Evolutionary conservation across 805 yeast species (phyloP).

Genomic region (Kodamaea restingae): DNA sequence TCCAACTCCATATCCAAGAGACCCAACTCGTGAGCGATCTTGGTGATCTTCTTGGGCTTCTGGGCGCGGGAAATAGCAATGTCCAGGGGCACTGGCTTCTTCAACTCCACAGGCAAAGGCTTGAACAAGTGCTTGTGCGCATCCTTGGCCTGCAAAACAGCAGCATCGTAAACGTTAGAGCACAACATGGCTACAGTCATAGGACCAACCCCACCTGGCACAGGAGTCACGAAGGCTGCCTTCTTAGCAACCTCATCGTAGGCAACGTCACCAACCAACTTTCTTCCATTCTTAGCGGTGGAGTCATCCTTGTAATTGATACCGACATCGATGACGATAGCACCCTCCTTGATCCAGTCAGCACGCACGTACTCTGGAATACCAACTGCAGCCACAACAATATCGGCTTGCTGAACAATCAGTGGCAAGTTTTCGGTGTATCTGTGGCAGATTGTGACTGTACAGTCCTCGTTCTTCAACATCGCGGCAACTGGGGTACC

Average conservation of each 20-base stretch:
- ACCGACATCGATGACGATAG: conserved; percentile 91
- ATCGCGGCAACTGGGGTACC: conserved; percentile 90
- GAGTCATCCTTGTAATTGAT: conserved; percentile 82
- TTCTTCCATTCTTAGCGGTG: conserved; percentile 69
- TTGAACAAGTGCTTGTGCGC: conserved; percentile 46
- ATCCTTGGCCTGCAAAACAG: conserved; percentile 52
- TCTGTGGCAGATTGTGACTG: conserved; percentile 86
- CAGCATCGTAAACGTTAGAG: conserved; percentile 76
- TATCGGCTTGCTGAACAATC: conserved; percentile 66
- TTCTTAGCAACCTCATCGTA: conserved; percentile 58
- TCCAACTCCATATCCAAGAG: conserved; percentile 74
- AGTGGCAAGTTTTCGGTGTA: conserved; percentile 58
- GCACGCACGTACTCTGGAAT: conserved; percentile 79
- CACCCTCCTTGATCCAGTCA: conserved; percentile 81
- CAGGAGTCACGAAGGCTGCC: conserved; percentile 83
- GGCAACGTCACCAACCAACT: conserved; percentile 94
- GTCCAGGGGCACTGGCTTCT: conserved; percentile 81
- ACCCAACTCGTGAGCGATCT: conserved; percentile 80
- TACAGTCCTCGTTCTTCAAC: conserved; percentile 73
- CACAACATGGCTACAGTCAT: conserved; percentile 98
- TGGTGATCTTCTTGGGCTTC: conserved; percentile 74
- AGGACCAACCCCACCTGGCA: conserved; percentile 99
- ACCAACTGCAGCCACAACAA: conserved; percentile 91
- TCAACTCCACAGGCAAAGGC: conserved; percentile 51
- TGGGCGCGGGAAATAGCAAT: conserved; percentile 86